Conservation (phyloP, 2,329 filamentous ascomycete species). For the Xylariaceae sp. region DNA sequence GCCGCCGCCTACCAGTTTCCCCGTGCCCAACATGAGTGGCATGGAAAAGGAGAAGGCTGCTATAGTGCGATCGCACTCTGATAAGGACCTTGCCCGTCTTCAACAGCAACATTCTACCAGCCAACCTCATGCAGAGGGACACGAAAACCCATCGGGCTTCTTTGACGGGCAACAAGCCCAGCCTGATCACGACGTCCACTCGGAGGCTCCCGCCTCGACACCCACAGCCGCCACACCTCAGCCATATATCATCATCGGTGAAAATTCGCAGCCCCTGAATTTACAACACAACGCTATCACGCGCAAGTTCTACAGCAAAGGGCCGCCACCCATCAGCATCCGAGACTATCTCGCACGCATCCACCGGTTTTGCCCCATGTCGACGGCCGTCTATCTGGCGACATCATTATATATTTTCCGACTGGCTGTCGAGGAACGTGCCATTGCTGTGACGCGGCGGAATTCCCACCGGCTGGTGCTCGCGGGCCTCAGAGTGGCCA, state of each 20-base stretch:
- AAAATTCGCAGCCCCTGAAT: slow-evolving; percentile 65
- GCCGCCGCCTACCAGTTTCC: slow-evolving; percentile 60
- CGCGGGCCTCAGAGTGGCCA: slow-evolving; percentile 77
- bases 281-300: slow-evolving; percentile 81
- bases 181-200: slow-evolving; percentile 50
- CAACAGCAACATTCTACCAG: slow-evolving; percentile 6
- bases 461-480: slow-evolving; percentile 85
- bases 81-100: slow-evolving; percentile 45
- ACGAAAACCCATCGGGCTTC: slow-evolving; percentile 10
- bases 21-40: slow-evolving; percentile 58
- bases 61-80: slow-evolving; percentile 53
- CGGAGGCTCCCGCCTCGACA: slow-evolving; percentile 33
- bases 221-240: slow-evolving; percentile 32
- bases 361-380: slow-evolving; percentile 89
- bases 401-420: slow-evolving; percentile 82
- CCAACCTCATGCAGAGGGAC: slow-evolving; percentile 2
- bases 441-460: slow-evolving; percentile 72
- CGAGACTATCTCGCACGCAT: slow-evolving; percentile 81
- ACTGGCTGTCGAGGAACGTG: slow-evolving; percentile 68
- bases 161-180: slow-evolving; percentile 28
- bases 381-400: slow-evolving; percentile 86
- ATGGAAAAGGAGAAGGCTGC: slow-evolving; percentile 58
- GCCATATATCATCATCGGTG: slow-evolving; percentile 59
- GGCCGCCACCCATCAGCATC: slow-evolving; percentile 74
- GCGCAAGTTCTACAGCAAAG: slow-evolving; percentile 88